Base-by-base conservation (phyloP, 768 basidiomycete species). In the Sarcomyxa edulis region DNA sequence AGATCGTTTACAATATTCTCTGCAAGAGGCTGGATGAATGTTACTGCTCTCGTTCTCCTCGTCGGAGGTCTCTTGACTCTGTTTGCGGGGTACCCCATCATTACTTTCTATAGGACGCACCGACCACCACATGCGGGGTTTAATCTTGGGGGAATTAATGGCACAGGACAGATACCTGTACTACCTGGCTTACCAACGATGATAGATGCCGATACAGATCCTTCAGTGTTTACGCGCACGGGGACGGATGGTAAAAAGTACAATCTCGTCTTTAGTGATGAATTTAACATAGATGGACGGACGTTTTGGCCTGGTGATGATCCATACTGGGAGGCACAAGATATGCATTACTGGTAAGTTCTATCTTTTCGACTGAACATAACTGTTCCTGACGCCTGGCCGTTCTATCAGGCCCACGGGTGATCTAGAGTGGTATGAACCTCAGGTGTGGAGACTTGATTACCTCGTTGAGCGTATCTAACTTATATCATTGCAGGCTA, bases 131-230 rank as follows among this genome's bases (percentile, higher is more conserved):
- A 63, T 11, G 40, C 62, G 23, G 85, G 85, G 7, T 93, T 79
- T 61, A 94, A 94, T 56, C 68, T 94, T n/a, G 94, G 93, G 14
- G 86, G 86, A 3, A 81, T 89, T 48, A 98, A 98, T 51, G 74
- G 63, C 11, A 71, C 84, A 0, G 95, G 95, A 2, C 94, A 97
- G 61, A 81, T 97, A 22, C 91, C 94, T 1, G 58, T 66, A 36
- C 72, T 94, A 2, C 70, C 79, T 4, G 73, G 76, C 40, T 58
- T 93, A 42, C 84, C 81, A 1, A 58, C 47, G 1, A 59, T 96
- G 22, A 74, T 98, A 49, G 95, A 99, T 61, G 37, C 49, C 2
- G 84, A 81, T 21, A 98, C 95, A 0, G 88, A 87, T 2, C 32
- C 58, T 2, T 56, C 62, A 8, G 84, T 65, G 6, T 56, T 62